Evolutionary conservation across 2,329 filamentous ascomycete genomes (phyloP), one percentile per base, ranked within the genome.

Genomic region (Fusarium brevicatenulatum): DNA sequence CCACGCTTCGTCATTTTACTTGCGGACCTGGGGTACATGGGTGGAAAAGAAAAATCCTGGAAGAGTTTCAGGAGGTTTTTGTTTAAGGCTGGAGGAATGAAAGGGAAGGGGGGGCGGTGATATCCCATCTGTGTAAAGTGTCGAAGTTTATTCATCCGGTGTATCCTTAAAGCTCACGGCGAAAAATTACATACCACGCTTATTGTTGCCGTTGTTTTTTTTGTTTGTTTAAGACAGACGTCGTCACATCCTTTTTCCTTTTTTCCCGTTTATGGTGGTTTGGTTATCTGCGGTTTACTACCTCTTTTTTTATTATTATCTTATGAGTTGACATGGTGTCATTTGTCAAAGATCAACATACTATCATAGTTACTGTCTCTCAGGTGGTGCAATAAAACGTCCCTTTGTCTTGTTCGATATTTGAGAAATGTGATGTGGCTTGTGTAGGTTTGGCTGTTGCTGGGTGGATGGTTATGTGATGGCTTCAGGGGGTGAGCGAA

Each of bases 141-240:
- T 72, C 62, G 63, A 53, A 68, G 50, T 53, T 73, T 73, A 63
- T 63, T 68, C 69, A 66, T 67, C 66, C 60, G 75, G 74, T 79
- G 74, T 77, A 77, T 68, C 70, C 68, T 75, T 70, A 74, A 72
- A 72, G 72, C 57, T 78, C 55, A 60, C 70, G 70, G 74, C 72
- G 70, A 78, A 78, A 75, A 78, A 77, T 77, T 72, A 78, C 74
- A 78, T 78, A 78, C 73, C 75, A 76, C 58, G 61, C 70, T 63
- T 63, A 56, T 62, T 67, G 30, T 61, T 67, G 44, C 63, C 39
- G 55, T 44, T 68, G 23, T 66, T 67, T 57, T 57, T 72, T 61
- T 68, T 58, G 61, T 57, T 72, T 66, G 56, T 56, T 76, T 57
- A 68, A 74, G 63, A 62, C 65, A 63, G 65, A 57, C 25, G 23